Base-by-base conservation (phyloP, 2,329 filamentous ascomycete genomes). In the Beauveria varroae region DNA sequence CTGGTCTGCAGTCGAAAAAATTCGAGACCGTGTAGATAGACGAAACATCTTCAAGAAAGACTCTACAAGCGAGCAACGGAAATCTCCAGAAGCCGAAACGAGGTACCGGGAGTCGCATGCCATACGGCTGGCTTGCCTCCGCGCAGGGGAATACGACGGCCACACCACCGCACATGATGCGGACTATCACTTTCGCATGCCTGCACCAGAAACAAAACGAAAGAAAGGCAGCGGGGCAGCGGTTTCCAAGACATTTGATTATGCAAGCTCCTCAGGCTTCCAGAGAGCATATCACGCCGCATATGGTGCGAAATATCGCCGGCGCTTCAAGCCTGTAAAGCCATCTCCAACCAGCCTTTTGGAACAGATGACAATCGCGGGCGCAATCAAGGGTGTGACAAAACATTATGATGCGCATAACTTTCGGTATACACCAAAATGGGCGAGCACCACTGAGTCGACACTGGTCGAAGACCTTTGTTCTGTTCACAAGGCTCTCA, bases 31-130 rank as follows among this genome's bases (percentile, higher is more conserved):
- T 9, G 49, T 28, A 16, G 28, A 47, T 2, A 3, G 1, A 5
- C 12, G 22, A 5, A 3, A 40, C 0, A 9, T 20, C 0, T 47
- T 60, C 10, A 5, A 26, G 14, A 14, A 20, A 5, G 3, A 14
- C 0, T 3, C 16, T 10, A 5, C 0, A 20, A 22, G 3, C 7
- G 2, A 37, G 7, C 1, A 2, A 37, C 34, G 5, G 0, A n/a
- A 34, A 37, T 5, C 1, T 14, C 0, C 24, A 1, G 26, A 52
- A 3, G 7, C 18, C 1, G 47, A 60, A 49, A 20, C 0, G 14
- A 26, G 5, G 14, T 16, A 49, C 0, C 46, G 14, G 20, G 20
- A 47, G 5, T 20, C 50, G 1, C 0, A 40, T 26, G 26, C 40
- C 16, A 10, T 20, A 7, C 41, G 57, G 0, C 14, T 40, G 5